Conservation (phyloP, 2,329 filamentous ascomycete genomes). For the Xylogone sp. region DNA sequence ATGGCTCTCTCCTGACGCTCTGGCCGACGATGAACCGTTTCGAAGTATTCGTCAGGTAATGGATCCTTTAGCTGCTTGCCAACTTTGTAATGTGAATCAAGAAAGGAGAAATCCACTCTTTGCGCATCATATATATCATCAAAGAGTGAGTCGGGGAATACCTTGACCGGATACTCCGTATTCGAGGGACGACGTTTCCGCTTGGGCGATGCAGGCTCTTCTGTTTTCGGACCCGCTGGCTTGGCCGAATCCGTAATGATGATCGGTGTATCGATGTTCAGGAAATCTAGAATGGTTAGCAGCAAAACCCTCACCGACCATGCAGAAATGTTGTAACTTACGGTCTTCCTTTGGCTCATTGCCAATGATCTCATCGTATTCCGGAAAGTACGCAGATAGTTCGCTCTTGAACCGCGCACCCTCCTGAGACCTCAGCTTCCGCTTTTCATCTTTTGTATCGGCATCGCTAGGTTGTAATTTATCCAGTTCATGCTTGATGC, state of each 20-base stretch:
- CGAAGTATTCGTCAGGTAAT: conserved; percentile 51
- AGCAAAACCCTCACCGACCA: conserved; percentile 1
- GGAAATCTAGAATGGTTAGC: conserved; percentile 53
- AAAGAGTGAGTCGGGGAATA: conserved; percentile 54
- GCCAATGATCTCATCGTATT: conserved; percentile 91
- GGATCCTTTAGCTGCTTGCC: conserved; percentile 47
- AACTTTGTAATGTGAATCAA: conserved; percentile 37
- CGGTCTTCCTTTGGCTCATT: conserved; percentile 76
- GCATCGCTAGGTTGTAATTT: conserved; percentile 45
- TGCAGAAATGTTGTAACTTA: conserved; percentile 42
- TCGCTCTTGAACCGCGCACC: conserved; percentile 87
- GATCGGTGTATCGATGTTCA: conserved; percentile 71
- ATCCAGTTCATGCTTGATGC: conserved; percentile 58
- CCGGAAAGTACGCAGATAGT: conserved; percentile 83
- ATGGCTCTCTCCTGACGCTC: conserved; percentile 59
- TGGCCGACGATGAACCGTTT: conserved; percentile 52
- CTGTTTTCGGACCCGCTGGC: conserved; percentile 15
- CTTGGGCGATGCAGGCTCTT: conserved; percentile 13
- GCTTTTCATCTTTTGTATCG: conserved; percentile 55
- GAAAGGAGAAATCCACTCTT: conserved; percentile 51
- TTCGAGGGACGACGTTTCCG: conserved; percentile 9
- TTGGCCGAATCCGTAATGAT: conserved; percentile 57
- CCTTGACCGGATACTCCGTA: conserved; percentile 39
- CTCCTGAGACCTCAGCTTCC: conserved; percentile 84
- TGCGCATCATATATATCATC: conserved; percentile 53